Conservation (phyloP, 2,329 filamentous ascomycete species). For the Diaporthe capsici region DNA sequence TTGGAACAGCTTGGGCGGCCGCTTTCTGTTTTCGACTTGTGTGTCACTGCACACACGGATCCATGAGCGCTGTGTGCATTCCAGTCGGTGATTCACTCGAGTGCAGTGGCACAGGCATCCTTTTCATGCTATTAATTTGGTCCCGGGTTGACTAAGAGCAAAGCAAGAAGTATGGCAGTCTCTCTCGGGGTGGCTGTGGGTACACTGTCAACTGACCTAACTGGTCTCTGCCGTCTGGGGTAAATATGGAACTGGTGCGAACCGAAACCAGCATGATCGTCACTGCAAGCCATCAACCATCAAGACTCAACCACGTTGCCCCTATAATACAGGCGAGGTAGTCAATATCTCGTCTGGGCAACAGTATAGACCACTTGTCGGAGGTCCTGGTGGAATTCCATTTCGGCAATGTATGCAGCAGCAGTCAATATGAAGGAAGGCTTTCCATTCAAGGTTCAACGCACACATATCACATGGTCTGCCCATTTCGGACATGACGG, state of each 20-base stretch:
- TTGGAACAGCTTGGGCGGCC: neutral
- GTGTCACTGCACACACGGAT: neutral
- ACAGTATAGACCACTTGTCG: neutral
- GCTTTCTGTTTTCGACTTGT: conserved; percentile 1
- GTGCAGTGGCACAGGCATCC: neutral
- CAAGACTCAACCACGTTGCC: neutral
- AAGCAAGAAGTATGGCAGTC: neutral
- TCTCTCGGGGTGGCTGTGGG: conserved; percentile 1
- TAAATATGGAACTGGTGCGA: conserved; percentile 22
- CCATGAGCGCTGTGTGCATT: neutral
- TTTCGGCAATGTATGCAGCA: too few relatives aligned
- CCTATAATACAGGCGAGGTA: neutral
- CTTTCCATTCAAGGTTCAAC: neutral
- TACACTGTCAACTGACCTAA: neutral
- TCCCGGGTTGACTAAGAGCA: neutral
- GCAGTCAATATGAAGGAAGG: neutral
- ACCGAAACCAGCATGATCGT: conserved; percentile 27
- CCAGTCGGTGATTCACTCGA: neutral
- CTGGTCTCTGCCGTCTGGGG: conserved; percentile 22
- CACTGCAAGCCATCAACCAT: conserved; percentile 8
- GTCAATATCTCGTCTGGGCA: neutral
- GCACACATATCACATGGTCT: neutral
- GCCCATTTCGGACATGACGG: neutral
- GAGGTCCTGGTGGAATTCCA: neutral
- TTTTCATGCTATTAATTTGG: neutral